Conservation (phyloP, 306 rosid genomes). For the Hippophae tibetana region DNA sequence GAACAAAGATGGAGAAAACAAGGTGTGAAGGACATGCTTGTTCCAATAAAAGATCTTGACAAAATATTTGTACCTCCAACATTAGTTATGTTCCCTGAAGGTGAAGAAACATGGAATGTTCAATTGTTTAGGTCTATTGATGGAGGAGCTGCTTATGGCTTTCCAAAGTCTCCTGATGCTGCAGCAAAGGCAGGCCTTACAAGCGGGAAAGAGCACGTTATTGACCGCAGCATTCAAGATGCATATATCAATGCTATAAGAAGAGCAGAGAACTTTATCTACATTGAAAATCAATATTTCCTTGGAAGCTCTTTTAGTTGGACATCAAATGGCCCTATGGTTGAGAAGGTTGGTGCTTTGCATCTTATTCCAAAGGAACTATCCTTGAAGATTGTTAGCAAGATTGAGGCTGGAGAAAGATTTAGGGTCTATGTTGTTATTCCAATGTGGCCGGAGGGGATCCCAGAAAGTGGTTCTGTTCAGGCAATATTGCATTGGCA, state of each 20-base stretch:
- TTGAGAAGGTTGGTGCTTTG: constrained; percentile 28
- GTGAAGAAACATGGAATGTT: constrained; percentile 37
- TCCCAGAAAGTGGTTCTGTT: constrained; percentile 35
- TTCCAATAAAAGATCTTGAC: constrained; percentile 14
- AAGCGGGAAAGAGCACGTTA: constrained; percentile 17
- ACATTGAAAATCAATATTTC: constrained; percentile 47
- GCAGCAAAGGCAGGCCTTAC: constrained; percentile 22
- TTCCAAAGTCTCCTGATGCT: constrained; percentile 19
- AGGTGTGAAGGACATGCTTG: constrained; percentile 24
- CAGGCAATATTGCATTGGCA: constrained; percentile 44
- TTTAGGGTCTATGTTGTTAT: constrained; percentile 36
- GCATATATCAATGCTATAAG: constrained; percentile 43
- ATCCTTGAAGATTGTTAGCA: constrained; percentile 45
- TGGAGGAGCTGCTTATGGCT: constrained; percentile 34
- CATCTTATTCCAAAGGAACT: constrained; percentile 43
- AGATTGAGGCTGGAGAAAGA: constrained; percentile 44
- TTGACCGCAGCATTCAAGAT: constrained; percentile 42
- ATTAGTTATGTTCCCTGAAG: constrained; percentile 18
- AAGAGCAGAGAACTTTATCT: constrained; percentile 33
- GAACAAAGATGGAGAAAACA: constrained; percentile 47
- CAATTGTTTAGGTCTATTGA: constrained; percentile 40
- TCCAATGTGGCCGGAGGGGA: constrained; percentile 57
- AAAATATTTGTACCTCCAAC: constrained; percentile 23
- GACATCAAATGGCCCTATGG: constrained; percentile 19
- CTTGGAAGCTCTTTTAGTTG: constrained; percentile 40